Evolutionary conservation across 305 asterid species (phyloP).

Genomic region (Fraxinus latifolia): DNA sequence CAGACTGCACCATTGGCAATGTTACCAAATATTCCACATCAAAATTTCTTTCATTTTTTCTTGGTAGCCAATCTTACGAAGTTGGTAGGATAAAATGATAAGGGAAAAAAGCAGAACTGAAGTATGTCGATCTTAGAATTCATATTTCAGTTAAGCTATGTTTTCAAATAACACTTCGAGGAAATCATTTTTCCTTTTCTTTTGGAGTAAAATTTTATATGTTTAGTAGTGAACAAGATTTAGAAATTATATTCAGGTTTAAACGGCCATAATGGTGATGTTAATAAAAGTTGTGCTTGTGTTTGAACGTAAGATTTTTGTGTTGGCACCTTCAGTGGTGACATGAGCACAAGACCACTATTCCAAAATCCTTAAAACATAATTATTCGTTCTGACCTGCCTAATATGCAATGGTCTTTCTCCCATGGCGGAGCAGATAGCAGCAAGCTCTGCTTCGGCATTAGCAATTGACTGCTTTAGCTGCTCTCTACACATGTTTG

Average conservation of each 20-base stretch:
- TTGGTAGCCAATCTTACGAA: not conserved
- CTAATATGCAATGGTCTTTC: slow-evolving; percentile 50
- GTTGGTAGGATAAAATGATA: not conserved
- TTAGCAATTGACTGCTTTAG: slow-evolving; percentile 51
- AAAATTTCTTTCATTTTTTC: not conserved
- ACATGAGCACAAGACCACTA: not conserved
- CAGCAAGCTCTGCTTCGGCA: slow-evolving; percentile 49
- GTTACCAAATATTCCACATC: not conserved
- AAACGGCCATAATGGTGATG: not conserved
- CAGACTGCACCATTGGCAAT: slow-evolving; percentile 42
- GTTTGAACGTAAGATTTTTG: not conserved
- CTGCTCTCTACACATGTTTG: slow-evolving; percentile 47
- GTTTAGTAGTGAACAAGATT: not conserved
- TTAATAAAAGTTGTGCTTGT: not conserved
- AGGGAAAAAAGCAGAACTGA: not conserved
- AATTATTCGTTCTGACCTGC: slow-evolving; percentile 32
- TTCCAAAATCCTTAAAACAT: not conserved
- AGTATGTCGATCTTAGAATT: not conserved
- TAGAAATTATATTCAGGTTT: slow-evolving; percentile 1
- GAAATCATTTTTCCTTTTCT: not conserved
- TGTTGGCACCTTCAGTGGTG: not conserved
- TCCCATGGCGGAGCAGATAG: slow-evolving; percentile 48
- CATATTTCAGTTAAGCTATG: not conserved
- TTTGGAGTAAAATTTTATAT: not conserved
- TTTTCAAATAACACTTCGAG: not conserved